Evolutionary conservation across 2,329 filamentous ascomycete genomes (phyloP).

Genomic region (Hymenoscyphus linearis): DNA sequence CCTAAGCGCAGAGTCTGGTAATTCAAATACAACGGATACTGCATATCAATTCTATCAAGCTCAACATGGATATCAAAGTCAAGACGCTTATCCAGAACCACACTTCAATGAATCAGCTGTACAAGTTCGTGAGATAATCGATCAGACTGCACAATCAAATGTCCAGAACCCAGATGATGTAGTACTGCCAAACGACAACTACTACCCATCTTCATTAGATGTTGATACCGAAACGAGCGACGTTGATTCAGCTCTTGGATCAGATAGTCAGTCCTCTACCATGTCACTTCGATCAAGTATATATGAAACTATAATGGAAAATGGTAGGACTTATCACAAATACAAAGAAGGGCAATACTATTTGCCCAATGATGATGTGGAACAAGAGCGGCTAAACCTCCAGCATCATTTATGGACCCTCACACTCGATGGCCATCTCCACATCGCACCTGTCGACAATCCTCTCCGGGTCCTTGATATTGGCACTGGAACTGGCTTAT

Average conservation of each 20-base stretch:
- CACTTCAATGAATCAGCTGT: not conserved
- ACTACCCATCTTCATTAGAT: slow-evolving; percentile 11
- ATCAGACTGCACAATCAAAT: not conserved
- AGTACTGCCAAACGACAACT: slow-evolving; percentile 8
- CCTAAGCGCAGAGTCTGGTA: slow-evolving; percentile 6
- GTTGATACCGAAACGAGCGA: slow-evolving; percentile 12
- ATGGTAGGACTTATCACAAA: slow-evolving; percentile 19
- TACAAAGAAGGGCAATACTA: slow-evolving; percentile 37
- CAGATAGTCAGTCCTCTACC: slow-evolving; percentile 12
- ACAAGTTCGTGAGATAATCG: not conserved
- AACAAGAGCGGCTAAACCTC: slow-evolving; percentile 37
- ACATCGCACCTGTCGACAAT: slow-evolving; percentile 11
- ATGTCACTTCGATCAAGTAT: slow-evolving; percentile 15
- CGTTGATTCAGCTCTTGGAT: slow-evolving; percentile 11
- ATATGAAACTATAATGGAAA: slow-evolving; percentile 17
- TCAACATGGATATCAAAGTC: slow-evolving; percentile 5
- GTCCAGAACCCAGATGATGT: not conserved
- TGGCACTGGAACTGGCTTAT: slow-evolving; percentile 33
- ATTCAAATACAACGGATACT: slow-evolving; percentile 6
- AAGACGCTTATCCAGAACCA: not conserved
- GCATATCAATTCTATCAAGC: slow-evolving; percentile 8
- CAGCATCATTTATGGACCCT: slow-evolving; percentile 16
- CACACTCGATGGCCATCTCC: slow-evolving; percentile 13
- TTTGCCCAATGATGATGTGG: slow-evolving; percentile 45
- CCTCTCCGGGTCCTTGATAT: slow-evolving; percentile 22